Base-by-base conservation (phyloP, 805 yeast genomes). In the Pichia californica region DNA sequence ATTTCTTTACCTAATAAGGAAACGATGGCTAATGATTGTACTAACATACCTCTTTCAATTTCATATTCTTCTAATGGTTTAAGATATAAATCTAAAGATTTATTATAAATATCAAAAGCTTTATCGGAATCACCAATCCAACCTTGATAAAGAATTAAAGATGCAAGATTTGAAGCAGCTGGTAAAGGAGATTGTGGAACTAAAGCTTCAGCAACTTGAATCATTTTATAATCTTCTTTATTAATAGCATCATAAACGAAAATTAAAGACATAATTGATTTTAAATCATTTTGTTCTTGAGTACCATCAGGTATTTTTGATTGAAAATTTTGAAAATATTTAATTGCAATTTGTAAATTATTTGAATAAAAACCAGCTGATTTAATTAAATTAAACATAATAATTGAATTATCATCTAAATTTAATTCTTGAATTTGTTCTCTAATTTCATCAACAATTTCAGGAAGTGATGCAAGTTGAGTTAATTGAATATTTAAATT, bases 61-160 rank as follows among this genome's bases (percentile, higher is more conserved):
- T 40, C 38, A 20, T 52, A 44, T 5, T 46, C 48, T 19, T 49
- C 53, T 15, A 40, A 44, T 25, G 54, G 57, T 8, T 52, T 32
- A 39, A 50, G 31, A 50, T 37, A 52, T 7, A 52, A 16, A 26
- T 55, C 50, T 16, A 59, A 43, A 7, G 62, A 45, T 20, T 50
- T 43, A 41, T 65, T 65, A 50, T 62, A 65, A 7, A 60, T 48
- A 19, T 63, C 62, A 26, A 65, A 44, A 1, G 67, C 54, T 8
- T 48, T 47, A n/a, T 61, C 63, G 0, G 48, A 43, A 21, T 55
- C 43, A 2, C 62, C 64, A 34, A 59, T 50, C 58, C 58, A 62
- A 5, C 59, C 58, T 31, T 58, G 49, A 14, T 44, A 49, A 8
- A 63, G 26, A 7, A 63, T 44, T 9, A 58, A 43, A 0, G 59